Percentiles rank a stretch among this genome's conserved stretches.
phyloP scores from a whole-genome alignment of 768 basidiomycete species.

The Paxillus rubicundulus region DNA sequence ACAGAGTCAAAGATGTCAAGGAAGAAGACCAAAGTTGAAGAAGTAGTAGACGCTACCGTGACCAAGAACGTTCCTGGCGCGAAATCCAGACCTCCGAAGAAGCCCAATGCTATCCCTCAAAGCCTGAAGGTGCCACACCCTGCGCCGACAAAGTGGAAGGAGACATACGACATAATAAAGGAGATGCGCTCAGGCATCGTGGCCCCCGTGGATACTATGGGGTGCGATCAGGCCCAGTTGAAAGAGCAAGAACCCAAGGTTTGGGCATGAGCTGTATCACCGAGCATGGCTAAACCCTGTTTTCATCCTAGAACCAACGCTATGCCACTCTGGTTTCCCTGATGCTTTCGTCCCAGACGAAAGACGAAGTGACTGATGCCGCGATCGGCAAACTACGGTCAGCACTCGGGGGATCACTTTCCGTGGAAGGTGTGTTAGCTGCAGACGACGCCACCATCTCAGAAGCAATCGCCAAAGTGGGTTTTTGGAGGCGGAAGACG shows the following conservation, averaged over 20 bases:
- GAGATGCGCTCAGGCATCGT: constrained; percentile 68
- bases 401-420: constrained; percentile 77
- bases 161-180: constrained; percentile 69
- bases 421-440: constrained; percentile 62
- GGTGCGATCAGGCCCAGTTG: constrained; percentile 69
- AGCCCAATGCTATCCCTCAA: constrained; percentile 54
- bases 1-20: background rate
- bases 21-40: background rate
- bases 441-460: constrained; percentile 65
- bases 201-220: constrained; percentile 94
- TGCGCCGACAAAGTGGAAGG: constrained; percentile 62
- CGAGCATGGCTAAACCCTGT: background rate
- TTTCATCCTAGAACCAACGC: constrained; percentile 59
- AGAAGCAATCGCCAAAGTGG: constrained; percentile 82
- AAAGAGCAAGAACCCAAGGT: constrained; percentile 69
- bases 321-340: constrained; percentile 86
- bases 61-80: background rate
- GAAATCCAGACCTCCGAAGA: constrained; percentile 41
- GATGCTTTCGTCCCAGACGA: constrained; percentile 96
- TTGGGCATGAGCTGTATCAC: constrained; percentile 10
- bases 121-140: constrained; percentile 61
- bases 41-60: background rate
- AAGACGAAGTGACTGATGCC: constrained; percentile 82
- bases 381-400: constrained; percentile 73
- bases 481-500: constrained; percentile 90